Evolutionary conservation across 345 rosid species (phyloP).

Genomic region (Gossypium raimondii): DNA sequence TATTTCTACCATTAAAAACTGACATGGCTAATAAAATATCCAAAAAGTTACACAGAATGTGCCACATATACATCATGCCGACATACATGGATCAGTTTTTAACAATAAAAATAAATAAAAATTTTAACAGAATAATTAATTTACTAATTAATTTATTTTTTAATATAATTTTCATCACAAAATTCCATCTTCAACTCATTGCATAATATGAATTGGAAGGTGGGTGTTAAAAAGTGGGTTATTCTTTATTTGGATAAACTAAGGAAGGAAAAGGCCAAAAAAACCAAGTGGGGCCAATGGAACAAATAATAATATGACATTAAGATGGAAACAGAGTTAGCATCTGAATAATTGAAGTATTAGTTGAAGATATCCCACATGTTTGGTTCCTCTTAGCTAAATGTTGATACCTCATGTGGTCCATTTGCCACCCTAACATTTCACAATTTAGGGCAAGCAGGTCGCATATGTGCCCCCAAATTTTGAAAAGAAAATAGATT

Average conservation of each 20-base stretch:
- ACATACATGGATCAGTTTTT: too few species aligned
- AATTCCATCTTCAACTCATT: too few species aligned
- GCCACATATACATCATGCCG: too few species aligned
- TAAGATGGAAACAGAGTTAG: background rate
- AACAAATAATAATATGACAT: constrained; percentile 2
- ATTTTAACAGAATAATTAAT: too few species aligned
- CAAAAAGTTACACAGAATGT: too few species aligned
- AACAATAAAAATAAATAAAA: too few species aligned
- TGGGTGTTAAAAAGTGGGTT: background rate
- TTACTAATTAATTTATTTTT: too few species aligned
- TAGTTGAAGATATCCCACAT: constrained; percentile 7
- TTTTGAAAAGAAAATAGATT: too few species aligned
- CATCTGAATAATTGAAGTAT: constrained; percentile 1
- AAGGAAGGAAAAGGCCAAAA: background rate
- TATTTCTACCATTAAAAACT: too few species aligned
- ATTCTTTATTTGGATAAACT: background rate
- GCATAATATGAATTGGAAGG: too few species aligned
- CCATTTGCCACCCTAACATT: background rate
- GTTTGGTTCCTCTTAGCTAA: background rate
- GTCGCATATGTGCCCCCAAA: background rate
- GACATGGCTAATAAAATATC: too few species aligned
- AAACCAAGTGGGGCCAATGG: background rate
- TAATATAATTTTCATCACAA: too few species aligned
- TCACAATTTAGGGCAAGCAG: background rate
- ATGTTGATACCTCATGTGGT: constrained; percentile 1